A percentile compares a stretch with the other conserved stretches of the same genome.
Conservation (phyloP, 1,139 yeast genomes). For the Geotrichum histeridarum region DNA sequence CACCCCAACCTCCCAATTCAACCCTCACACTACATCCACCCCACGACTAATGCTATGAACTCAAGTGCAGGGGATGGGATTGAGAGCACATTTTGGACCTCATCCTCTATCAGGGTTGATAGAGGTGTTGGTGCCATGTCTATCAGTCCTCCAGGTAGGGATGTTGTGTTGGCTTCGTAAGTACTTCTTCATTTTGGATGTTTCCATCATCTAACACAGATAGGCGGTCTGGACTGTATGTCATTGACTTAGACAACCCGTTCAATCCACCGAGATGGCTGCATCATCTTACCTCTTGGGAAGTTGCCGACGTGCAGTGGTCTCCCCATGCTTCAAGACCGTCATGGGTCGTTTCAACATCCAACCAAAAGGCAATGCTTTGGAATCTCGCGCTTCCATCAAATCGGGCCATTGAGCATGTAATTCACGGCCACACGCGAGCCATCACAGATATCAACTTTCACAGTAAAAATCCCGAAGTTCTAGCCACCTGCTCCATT, state of each 20-base stretch:
- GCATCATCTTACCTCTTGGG: constrained; percentile 92
- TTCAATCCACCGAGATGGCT: constrained; percentile 92
- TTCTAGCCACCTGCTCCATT: constrained; percentile 89
- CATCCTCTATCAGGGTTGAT: constrained; percentile 73
- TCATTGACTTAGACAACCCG: constrained; percentile 92
- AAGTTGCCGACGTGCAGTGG: constrained; percentile 98
- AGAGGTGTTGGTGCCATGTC: constrained; percentile 94
- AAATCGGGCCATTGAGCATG: constrained; percentile 73
- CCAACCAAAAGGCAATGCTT: constrained; percentile 88
- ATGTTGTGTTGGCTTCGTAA: constrained; percentile 81
- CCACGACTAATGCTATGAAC: constrained; percentile 7
- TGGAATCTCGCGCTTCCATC: constrained; percentile 86
- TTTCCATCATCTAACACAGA: constrained; percentile 1
- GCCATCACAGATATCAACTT: constrained; percentile 95
- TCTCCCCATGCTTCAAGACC: constrained; percentile 82
- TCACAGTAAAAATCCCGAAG: constrained; percentile 80
- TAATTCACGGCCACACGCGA: constrained; percentile 80
- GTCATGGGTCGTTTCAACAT: constrained; percentile 87
- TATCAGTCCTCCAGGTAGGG: constrained; percentile 86
- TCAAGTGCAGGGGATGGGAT: constrained; percentile 8
- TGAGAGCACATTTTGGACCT: constrained; percentile 12
- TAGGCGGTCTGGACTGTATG: constrained; percentile 71
- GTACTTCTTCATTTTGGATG: constrained; percentile 19
- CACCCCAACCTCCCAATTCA: too few species aligned
- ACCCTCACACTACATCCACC: background rate